Percentiles rank a stretch among this genome's conserved stretches.
phyloP scores from a whole-genome alignment of 208 protist species.

The Crithidia acanthocephali region DNA sequence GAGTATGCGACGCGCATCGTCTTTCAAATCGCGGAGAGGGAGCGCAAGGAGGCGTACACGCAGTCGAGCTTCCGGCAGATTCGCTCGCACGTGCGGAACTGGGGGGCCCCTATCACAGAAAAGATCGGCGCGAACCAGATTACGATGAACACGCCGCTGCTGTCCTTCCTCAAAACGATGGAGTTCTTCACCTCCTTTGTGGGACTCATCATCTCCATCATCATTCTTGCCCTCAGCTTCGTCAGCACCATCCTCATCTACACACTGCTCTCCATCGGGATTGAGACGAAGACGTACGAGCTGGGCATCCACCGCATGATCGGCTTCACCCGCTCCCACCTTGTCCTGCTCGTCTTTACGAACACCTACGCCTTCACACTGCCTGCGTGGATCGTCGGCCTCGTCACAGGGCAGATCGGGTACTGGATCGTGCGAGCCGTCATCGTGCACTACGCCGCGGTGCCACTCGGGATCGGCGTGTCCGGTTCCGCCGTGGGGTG shows the following conservation, averaged over 20 bases:
- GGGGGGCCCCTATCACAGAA: constrained; percentile 47
- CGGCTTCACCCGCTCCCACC: constrained; percentile 55
- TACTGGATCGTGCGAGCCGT: constrained; percentile 46
- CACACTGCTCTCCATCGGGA: constrained; percentile 91
- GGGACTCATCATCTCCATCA: constrained; percentile 89
- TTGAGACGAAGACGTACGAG: constrained; percentile 94
- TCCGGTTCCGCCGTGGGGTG: constrained; percentile 53
- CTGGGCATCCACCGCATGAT: constrained; percentile 95
- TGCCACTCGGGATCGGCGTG: constrained; percentile 42
- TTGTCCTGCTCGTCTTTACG: constrained; percentile 62
- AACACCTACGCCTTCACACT: constrained; percentile 78
- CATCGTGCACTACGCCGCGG: constrained; percentile 38
- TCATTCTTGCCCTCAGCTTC: constrained; percentile 79
- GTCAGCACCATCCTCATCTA: constrained; percentile 94
- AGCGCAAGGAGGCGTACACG: constrained; percentile 42
- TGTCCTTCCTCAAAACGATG: constrained; percentile 59
- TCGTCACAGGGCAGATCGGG: constrained; percentile 65
- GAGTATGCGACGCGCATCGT: constrained; percentile 42
- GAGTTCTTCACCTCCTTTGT: constrained; percentile 90
- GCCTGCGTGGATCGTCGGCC: constrained; percentile 80
- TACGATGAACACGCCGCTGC: constrained; percentile 48
- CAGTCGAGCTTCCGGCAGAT: constrained; percentile 54
- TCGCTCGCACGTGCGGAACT: constrained; percentile 42
- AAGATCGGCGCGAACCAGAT: constrained; percentile 77
- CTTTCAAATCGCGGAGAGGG: constrained; percentile 43